A percentile compares a stretch with the other conserved stretches of the same genome.
Evolutionary conservation across 2,329 filamentous ascomycete genomes (phyloP).

Genomic region (Beauveria varroae): DNA sequence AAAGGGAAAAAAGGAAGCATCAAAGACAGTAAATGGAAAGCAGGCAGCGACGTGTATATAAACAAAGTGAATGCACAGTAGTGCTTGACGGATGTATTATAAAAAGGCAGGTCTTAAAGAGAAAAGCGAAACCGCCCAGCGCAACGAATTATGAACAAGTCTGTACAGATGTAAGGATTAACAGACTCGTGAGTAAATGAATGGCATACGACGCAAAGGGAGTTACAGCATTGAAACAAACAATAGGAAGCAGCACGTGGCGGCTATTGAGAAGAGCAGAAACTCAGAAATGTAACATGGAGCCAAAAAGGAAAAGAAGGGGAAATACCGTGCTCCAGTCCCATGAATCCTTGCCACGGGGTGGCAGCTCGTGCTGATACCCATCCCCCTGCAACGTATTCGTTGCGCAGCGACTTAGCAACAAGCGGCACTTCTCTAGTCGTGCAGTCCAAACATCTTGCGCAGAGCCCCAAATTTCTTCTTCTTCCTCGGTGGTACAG

Average conservation of each 20-base stretch:
- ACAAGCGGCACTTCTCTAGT: slow-evolving; percentile 23
- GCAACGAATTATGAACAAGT: background rate
- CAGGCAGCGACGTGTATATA: no score
- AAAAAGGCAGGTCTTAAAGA: no score
- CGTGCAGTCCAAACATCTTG: slow-evolving; percentile 52
- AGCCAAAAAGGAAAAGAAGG: background rate
- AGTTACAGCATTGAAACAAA: background rate
- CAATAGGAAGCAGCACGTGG: background rate
- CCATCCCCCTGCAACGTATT: background rate
- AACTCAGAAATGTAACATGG: background rate
- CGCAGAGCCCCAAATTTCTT: slow-evolving; percentile 64
- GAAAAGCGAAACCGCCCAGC: background rate
- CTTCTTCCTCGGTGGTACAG: slow-evolving; percentile 27
- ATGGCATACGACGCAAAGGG: background rate
- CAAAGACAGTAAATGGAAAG: no score
- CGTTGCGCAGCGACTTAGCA: background rate
- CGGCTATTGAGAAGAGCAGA: background rate
- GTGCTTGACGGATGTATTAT: background rate
- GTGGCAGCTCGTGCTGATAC: background rate
- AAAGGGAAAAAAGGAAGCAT: no score
- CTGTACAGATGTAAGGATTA: background rate
- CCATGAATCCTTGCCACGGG: background rate
- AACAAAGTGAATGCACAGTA: background rate
- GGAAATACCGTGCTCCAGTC: background rate
- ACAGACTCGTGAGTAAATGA: background rate